Evolutionary conservation across 768 basidiomycete species (phyloP).

Genomic region (Dioszegia hungarica): DNA sequence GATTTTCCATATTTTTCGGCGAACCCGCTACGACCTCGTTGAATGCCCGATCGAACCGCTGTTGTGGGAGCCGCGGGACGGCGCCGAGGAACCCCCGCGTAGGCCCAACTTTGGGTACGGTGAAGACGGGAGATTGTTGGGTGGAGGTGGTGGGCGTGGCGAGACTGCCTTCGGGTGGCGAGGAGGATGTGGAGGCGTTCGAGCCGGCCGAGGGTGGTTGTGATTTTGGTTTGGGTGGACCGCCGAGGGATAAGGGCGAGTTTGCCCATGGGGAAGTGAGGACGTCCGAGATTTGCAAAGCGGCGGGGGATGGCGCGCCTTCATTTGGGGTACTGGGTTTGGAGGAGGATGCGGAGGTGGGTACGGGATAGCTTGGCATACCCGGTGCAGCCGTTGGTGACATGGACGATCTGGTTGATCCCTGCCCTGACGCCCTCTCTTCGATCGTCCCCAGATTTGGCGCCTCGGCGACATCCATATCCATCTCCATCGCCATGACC

Average conservation of each 20-base stretch:
- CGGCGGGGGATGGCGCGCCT: slow-evolving; percentile 15
- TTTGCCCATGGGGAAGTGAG: slow-evolving; percentile 27
- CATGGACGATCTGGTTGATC: background rate
- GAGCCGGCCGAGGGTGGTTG: slow-evolving; percentile 6
- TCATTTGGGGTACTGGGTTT: slow-evolving; percentile 31
- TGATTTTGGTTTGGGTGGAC: background rate
- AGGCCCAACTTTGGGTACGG: slow-evolving; percentile 29
- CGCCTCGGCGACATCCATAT: slow-evolving; percentile 31
- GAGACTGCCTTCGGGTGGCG: slow-evolving; percentile 33
- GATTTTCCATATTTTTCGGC: background rate
- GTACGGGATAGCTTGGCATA: slow-evolving; percentile 25
- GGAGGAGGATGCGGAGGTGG: slow-evolving; percentile 17
- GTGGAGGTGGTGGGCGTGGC: slow-evolving; percentile 36
- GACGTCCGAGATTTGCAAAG: slow-evolving; percentile 32
- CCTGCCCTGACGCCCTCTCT: slow-evolving; percentile 2
- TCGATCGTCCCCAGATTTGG: slow-evolving; percentile 7
- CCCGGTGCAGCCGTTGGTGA: slow-evolving; percentile 7
- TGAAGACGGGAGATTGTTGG: slow-evolving; percentile 36
- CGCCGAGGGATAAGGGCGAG: background rate
- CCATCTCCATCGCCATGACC: slow-evolving; percentile 37
- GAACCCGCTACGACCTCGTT: slow-evolving; percentile 39
- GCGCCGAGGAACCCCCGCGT: slow-evolving; percentile 19
- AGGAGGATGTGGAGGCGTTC: slow-evolving; percentile 27
- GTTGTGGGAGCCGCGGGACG: slow-evolving; percentile 10
- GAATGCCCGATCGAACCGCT: slow-evolving; percentile 39